These are phyloP conservation scores for Exidia glandulosa DNA, from an alignment of 768 basidiomycete genomes.

Conservation along the genomic window DNA sequence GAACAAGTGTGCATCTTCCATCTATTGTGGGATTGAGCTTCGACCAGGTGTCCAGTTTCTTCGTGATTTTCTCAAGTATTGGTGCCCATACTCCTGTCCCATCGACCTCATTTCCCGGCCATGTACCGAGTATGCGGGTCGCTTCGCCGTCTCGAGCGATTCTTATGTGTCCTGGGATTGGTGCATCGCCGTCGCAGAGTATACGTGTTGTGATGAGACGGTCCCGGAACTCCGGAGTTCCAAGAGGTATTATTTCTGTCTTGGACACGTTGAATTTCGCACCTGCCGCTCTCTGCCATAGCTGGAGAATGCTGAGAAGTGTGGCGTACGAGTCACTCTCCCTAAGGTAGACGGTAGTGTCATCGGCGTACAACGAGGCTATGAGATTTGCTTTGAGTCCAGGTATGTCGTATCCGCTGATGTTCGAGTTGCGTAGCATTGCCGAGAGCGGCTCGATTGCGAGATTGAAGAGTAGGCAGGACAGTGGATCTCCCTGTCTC, in stretches of 20 bases:
- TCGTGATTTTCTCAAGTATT: conserved; percentile 17
- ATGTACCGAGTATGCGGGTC: conserved; percentile 22
- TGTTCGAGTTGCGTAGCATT: conserved; percentile 16
- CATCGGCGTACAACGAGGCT: conserved; percentile 25
- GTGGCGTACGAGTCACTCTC: conserved; percentile 16
- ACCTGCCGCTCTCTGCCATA: conserved; percentile 29
- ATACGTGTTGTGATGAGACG: neutral
- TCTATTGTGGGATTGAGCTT: conserved; percentile 19
- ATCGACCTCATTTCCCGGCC: conserved; percentile 18
- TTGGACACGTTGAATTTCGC: conserved; percentile 33
- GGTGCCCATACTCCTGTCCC: conserved; percentile 16
- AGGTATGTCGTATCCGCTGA: conserved; percentile 12
- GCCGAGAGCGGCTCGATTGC: conserved; percentile 30
- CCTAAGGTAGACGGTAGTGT: conserved; percentile 27
- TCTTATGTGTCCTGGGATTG: conserved; percentile 12
- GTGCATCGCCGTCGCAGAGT: neutral
- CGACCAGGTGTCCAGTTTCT: conserved; percentile 14
- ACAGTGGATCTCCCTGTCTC: conserved; percentile 28
- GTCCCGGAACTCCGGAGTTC: conserved; percentile 12
- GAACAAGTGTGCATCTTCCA: conserved; percentile 11
- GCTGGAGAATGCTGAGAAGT: conserved; percentile 18
- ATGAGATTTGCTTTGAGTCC: conserved; percentile 4
- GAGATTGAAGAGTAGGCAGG: conserved; percentile 28
- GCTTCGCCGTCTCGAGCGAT: conserved; percentile 20
- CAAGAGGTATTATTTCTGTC: conserved; percentile 28